phyloP scores from a whole-genome alignment of 1,284 basidiomycete genomes.

The Violaceomyces palustris region DNA sequence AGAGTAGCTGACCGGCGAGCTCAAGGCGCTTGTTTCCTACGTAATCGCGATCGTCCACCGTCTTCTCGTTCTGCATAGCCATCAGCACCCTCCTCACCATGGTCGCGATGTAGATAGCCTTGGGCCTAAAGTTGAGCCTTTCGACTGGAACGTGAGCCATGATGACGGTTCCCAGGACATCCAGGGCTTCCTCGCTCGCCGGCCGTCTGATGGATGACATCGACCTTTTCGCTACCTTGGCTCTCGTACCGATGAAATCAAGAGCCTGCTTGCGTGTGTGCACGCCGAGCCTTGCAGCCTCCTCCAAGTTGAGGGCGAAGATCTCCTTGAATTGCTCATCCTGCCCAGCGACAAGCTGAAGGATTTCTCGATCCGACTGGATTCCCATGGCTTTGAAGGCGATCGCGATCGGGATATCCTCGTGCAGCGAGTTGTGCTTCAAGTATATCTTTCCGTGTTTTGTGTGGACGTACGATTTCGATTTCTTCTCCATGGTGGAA shows the following conservation, averaged over 20 bases:
- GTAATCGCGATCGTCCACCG: conserved; percentile 98
- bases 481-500: conserved; percentile 96
- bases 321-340: conserved; percentile 82
- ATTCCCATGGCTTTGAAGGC: conserved; percentile 85
- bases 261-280: conserved; percentile 91
- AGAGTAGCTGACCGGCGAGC: conserved; percentile 91
- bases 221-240: conserved; percentile 78
- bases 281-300: conserved; percentile 65
- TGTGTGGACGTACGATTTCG: conserved; percentile 94
- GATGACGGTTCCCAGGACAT: conserved; percentile 93
- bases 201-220: conserved; percentile 68
- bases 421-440: conserved; percentile 96
- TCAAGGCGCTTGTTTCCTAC: conserved; percentile 99
- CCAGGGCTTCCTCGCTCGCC: conserved; percentile 87
- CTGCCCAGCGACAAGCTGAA: conserved; percentile 87
- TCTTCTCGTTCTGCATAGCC: conserved; percentile 92
- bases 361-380: conserved; percentile 95
- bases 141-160: conserved; percentile 92
- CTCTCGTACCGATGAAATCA: conserved; percentile 87
- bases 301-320: conserved; percentile 90
- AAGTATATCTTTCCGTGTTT: conserved; percentile 92
- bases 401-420: conserved; percentile 93
- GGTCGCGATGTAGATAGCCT: conserved; percentile 94
- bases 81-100: conserved; percentile 95
- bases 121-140: conserved; percentile 84